Conservation (phyloP, 2,329 filamentous ascomycete genomes). For the Aureobasidium zeae region DNA sequence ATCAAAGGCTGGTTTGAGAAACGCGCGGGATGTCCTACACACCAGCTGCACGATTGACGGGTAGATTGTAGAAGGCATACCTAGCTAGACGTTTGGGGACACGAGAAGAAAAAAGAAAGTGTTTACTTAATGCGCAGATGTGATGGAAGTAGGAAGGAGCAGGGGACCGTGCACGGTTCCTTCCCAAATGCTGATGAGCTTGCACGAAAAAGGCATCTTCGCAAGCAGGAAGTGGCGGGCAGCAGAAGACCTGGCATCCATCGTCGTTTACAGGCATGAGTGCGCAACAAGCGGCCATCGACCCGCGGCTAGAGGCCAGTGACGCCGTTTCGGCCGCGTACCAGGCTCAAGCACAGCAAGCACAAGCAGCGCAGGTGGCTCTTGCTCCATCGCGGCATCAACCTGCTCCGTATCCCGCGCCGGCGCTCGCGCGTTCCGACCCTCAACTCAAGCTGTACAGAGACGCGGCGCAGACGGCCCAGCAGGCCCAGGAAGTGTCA, state of each 20-base stretch:
- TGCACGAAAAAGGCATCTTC: constrained; percentile 2
- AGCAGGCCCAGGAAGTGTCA: constrained; percentile 9
- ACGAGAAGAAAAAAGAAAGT: not conserved
- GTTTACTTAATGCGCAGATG: not conserved
- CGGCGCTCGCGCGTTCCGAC: constrained; percentile 13
- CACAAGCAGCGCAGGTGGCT: constrained; percentile 10
- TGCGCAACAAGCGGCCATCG: constrained; percentile 11
- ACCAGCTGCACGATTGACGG: constrained; percentile 37
- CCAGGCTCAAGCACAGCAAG: constrained; percentile 10
- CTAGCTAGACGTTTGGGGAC: no score
- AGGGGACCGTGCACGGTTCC: constrained; percentile 7
- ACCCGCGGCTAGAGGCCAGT: constrained; percentile 13
- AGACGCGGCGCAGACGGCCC: constrained; percentile 4
- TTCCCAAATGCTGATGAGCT: constrained; percentile 5
- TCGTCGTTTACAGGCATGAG: no score
- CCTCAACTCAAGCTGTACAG: constrained; percentile 15
- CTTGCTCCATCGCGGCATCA: constrained; percentile 14
- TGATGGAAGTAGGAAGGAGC: not conserved
- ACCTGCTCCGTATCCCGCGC: constrained; percentile 15
- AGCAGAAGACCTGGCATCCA: no score
- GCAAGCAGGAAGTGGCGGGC: no score
- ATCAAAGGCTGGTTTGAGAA: constrained; percentile 52
- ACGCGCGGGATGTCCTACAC: constrained; percentile 52
- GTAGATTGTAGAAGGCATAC: no score
- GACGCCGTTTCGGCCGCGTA: constrained; percentile 10